Evolutionary conservation across 1,139 yeast species (phyloP).

Genomic region (Diutina siamensis): DNA sequence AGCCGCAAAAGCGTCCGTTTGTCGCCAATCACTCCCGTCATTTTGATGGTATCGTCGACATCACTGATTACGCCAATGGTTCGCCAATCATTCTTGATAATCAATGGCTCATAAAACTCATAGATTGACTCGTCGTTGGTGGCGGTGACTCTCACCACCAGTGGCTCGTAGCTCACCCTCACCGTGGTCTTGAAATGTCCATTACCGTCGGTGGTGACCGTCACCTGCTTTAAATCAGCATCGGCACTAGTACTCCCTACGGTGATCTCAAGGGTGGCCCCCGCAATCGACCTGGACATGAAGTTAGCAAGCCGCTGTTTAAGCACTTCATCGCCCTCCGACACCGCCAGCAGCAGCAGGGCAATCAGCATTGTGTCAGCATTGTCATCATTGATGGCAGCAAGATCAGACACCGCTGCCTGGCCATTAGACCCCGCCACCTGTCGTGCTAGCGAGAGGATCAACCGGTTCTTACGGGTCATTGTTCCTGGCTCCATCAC

Average conservation of each 20-base stretch:
- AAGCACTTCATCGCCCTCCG: conserved; percentile 25
- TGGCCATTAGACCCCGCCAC: conserved; percentile 36
- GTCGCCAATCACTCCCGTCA: conserved; percentile 84
- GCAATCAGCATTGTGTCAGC: neutral
- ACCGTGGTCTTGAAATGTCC: conserved; percentile 48
- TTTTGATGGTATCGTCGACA: conserved; percentile 86
- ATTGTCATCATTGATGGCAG: neutral
- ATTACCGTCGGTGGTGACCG: conserved; percentile 38
- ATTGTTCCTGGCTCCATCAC: conserved; percentile 59
- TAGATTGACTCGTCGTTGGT: conserved; percentile 33
- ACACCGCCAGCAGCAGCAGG: neutral
- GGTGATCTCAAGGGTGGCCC: conserved; percentile 37
- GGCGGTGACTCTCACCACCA: conserved; percentile 32
- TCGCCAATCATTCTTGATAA: conserved; percentile 25
- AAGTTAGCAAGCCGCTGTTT: conserved; percentile 49
- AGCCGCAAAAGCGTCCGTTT: conserved; percentile 73
- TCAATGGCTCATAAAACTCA: conserved; percentile 24
- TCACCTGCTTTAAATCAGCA: conserved; percentile 12
- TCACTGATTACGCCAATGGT: conserved; percentile 70
- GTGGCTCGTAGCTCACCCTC: conserved; percentile 43
- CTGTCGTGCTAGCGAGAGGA: conserved; percentile 61
- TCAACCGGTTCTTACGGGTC: conserved; percentile 58
- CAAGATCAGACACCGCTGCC: neutral
- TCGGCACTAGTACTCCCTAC: conserved; percentile 29
- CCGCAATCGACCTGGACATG: conserved; percentile 46